These are phyloP conservation scores for Saitozyma podzolica DNA, from an alignment of 768 basidiomycete species.

Conservation along the genomic window DNA sequence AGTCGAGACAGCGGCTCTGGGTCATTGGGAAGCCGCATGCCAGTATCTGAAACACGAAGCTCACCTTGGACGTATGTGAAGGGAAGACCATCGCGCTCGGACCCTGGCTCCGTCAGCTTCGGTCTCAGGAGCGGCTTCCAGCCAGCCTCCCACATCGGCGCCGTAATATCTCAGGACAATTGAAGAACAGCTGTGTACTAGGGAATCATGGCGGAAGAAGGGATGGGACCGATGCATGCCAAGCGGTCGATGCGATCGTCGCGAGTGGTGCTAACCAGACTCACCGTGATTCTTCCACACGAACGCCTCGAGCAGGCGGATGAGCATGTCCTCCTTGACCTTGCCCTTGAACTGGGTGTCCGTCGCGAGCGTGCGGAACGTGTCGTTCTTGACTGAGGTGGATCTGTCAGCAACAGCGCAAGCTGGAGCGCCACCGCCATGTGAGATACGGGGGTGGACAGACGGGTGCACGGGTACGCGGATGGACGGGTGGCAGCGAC, in stretches of 20 bases:
- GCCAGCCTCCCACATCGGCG: not conserved
- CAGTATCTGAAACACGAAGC: not conserved
- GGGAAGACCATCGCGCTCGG: conserved; percentile 50
- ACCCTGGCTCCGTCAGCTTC: conserved; percentile 15
- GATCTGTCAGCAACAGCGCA: not conserved
- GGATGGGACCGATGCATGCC: not conserved
- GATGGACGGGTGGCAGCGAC: not conserved
- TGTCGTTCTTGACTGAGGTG: conserved; percentile 74
- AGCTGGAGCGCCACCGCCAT: conserved; percentile 6
- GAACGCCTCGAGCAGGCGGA: conserved; percentile 94
- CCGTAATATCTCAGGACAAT: not conserved
- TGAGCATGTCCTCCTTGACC: conserved; percentile 94
- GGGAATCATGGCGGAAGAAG: not conserved
- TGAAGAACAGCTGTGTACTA: conserved; percentile 2
- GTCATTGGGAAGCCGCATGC: not conserved
- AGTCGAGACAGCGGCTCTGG: not conserved
- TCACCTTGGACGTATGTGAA: conserved; percentile 91
- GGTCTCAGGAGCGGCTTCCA: not conserved
- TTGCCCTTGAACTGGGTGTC: conserved; percentile 97
- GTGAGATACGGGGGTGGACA: not conserved
- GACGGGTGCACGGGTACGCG: too few species aligned
- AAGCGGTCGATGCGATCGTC: not conserved
- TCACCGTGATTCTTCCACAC: conserved; percentile 88
- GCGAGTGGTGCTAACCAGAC: conserved; percentile 16
- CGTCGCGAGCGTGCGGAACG: conserved; percentile 92